A percentile compares a stretch with the other conserved stretches of the same genome.
Conservation (phyloP, 768 basidiomycete species). For the Crassisporium funariophilum region DNA sequence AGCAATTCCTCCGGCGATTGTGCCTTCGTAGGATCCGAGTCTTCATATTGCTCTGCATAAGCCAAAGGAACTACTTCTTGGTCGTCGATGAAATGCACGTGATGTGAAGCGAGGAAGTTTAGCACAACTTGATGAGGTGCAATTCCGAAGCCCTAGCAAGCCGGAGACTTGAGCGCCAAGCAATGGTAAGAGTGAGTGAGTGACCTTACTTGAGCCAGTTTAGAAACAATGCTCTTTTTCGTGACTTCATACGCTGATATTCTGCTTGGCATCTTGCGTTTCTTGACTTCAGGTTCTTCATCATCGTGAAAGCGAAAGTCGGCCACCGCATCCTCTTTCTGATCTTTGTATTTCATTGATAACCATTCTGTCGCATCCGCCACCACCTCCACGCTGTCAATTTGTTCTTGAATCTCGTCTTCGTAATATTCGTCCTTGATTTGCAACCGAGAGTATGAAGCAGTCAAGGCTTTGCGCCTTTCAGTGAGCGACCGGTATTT, state of each 20-base stretch:
- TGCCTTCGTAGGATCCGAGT: slow-evolving; percentile 61
- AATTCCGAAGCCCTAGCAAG: slow-evolving; percentile 78
- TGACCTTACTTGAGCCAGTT: slow-evolving; percentile 73
- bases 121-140: slow-evolving; percentile 81
- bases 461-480: slow-evolving; percentile 61
- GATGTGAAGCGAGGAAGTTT: slow-evolving; percentile 68
- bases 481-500: slow-evolving; percentile 87
- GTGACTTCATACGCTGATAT: slow-evolving; percentile 83
- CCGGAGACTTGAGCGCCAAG: slow-evolving; percentile 1
- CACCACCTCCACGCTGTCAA: slow-evolving; percentile 85
- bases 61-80: slow-evolving; percentile 76
- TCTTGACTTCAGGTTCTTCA: slow-evolving; percentile 55
- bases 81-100: slow-evolving; percentile 75
- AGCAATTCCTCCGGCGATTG: slow-evolving; percentile 69
- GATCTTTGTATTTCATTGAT: slow-evolving; percentile 77
- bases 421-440: slow-evolving; percentile 78
- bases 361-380: slow-evolving; percentile 94
- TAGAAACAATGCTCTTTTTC: slow-evolving; percentile 76
- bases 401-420: slow-evolving; percentile 61
- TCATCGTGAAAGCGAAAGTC: slow-evolving; percentile 76
- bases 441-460: slow-evolving; percentile 69
- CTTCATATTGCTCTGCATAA: slow-evolving; percentile 85
- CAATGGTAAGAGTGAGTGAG: not conserved
- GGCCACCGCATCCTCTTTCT: slow-evolving; percentile 55
- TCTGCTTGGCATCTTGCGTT: slow-evolving; percentile 81